phyloP scores from a whole-genome alignment of 495 filamentous ascomycete genomes.

The Trypethelium eluteriae region DNA sequence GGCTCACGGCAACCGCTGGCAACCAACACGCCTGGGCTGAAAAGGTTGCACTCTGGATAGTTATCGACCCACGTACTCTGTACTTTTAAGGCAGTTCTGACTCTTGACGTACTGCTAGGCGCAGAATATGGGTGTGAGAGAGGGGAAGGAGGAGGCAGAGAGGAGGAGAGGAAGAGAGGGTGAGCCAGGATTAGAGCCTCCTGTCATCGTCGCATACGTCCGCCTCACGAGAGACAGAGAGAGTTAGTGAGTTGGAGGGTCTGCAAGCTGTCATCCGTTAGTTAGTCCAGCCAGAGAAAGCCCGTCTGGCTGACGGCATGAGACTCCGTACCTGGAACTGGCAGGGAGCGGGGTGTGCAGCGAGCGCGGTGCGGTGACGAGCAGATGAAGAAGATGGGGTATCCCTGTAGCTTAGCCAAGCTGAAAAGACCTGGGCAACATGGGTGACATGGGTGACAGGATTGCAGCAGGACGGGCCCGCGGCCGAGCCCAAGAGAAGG shows the following conservation, averaged over 20 bases:
- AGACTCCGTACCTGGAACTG: not conserved
- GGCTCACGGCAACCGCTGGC: not conserved
- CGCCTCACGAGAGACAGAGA: no score
- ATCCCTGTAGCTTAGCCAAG: not conserved
- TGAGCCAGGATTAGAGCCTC: not conserved
- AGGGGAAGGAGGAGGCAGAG: no score
- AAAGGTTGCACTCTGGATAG: not conserved
- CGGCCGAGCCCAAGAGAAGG: not conserved
- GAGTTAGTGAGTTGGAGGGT: no score
- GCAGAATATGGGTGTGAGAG: no score
- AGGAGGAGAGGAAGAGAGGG: not conserved
- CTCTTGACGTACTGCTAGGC: no score
- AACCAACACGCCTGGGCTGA: conserved; percentile 2
- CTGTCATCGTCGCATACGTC: not conserved
- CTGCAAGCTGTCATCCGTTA: not conserved
- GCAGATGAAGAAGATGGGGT: not conserved
- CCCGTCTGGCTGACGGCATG: not conserved
- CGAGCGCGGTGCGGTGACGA: conserved; percentile 4
- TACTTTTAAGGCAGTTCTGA: not conserved
- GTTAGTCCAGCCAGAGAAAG: no score
- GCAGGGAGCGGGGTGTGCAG: not conserved
- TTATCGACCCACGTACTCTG: not conserved
- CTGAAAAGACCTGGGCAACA: not conserved
- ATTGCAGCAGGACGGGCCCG: no score
- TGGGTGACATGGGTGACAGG: no score